phyloP scores from a whole-genome alignment of 805 yeast genomes.

The Osmozyma mogii region DNA sequence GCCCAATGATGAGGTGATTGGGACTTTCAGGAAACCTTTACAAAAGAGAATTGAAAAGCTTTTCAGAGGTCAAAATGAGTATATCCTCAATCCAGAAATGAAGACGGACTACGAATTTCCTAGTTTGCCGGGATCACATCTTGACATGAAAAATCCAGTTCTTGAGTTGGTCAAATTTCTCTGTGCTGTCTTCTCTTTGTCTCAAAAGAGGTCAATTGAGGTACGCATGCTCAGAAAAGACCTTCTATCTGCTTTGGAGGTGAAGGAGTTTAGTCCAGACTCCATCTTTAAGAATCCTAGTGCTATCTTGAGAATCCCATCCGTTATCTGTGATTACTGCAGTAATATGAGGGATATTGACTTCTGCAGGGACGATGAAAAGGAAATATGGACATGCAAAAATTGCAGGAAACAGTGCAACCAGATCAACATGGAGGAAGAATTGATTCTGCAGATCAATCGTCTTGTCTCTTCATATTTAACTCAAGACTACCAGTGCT shows the following conservation, averaged over 20 bases:
- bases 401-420: conserved; percentile 61
- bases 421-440: conserved; percentile 69
- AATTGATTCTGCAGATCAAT: conserved; percentile 57
- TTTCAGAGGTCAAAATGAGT: conserved; percentile 62
- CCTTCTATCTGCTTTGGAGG: conserved; percentile 62
- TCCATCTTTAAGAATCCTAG: conserved; percentile 73
- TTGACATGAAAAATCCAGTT: conserved; percentile 57
- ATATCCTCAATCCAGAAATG: conserved; percentile 57
- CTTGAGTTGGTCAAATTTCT: conserved; percentile 72
- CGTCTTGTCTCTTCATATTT: conserved; percentile 51
- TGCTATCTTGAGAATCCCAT: conserved; percentile 55
- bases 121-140: conserved; percentile 62
- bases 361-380: conserved; percentile 61
- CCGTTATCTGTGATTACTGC: conserved; percentile 75
- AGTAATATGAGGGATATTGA: conserved; percentile 69
- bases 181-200: conserved; percentile 64
- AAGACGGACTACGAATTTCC: conserved; percentile 68
- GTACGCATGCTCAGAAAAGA: conserved; percentile 69
- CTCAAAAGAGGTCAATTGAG: conserved; percentile 58
- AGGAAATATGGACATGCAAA: conserved; percentile 51
- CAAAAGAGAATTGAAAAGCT: conserved; percentile 59
- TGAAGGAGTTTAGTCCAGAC: conserved; percentile 75
- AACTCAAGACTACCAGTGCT: conserved; percentile 76
- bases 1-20: conserved; percentile 40
- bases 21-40: conserved; percentile 54